Evolutionary conservation across 306 rosid species (phyloP).

Genomic region (Medicago truncatula): DNA sequence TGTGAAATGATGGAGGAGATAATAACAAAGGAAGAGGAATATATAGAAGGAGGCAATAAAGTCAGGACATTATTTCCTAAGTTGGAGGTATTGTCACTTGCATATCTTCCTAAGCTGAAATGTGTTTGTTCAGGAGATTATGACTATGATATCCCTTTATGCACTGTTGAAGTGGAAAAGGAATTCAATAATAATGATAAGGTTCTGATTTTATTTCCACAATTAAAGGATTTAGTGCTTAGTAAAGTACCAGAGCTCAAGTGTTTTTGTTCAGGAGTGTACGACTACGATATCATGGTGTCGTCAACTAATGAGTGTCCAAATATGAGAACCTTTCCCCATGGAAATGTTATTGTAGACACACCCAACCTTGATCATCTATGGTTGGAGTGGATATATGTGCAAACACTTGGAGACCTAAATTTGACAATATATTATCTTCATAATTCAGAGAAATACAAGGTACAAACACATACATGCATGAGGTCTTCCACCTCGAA

Average conservation of each 20-base stretch:
- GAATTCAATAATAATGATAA: not conserved
- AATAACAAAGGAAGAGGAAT: not conserved
- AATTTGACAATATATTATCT: slow-evolving; percentile 20
- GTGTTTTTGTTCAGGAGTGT: slow-evolving; percentile 18
- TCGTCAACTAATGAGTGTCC: not conserved
- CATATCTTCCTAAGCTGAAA: not conserved
- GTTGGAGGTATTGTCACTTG: rapidly evolving
- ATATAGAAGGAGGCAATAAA: not conserved
- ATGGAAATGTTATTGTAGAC: not conserved
- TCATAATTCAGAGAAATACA: not conserved
- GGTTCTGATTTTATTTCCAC: slow-evolving; percentile 17
- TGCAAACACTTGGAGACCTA: not conserved
- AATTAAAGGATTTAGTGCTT: not conserved
- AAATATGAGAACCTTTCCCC: not conserved
- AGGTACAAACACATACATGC: not conserved
- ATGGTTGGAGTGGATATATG: too few species aligned
- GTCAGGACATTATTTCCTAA: slow-evolving; percentile 17
- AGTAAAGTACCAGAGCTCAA: not conserved
- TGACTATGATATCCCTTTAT: slow-evolving; percentile 22
- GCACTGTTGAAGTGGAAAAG: not conserved
- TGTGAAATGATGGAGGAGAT: slow-evolving; percentile 15
- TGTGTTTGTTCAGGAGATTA: slow-evolving; percentile 23
- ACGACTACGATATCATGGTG: not conserved
- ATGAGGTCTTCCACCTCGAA: not conserved
- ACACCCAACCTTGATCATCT: not conserved